Percentiles rank a stretch among this genome's conserved stretches.
These are phyloP conservation scores for Primulina eburnea DNA, from an alignment of 257 asterid species.

Conservation along the genomic window DNA sequence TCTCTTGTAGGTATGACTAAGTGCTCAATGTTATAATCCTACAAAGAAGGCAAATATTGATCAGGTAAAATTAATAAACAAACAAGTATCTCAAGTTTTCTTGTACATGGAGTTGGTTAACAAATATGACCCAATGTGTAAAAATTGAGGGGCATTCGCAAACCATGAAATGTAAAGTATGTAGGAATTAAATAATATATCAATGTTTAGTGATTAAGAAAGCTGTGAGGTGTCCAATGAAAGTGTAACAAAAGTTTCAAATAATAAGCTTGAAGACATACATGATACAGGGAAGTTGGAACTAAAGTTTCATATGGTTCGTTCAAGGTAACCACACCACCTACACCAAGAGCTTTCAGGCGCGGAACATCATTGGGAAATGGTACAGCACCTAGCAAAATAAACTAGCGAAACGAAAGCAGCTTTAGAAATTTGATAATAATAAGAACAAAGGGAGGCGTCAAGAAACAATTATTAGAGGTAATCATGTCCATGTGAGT, in stretches of 20 bases:
- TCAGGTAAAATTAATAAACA: not conserved
- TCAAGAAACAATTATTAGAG: conserved; percentile 7
- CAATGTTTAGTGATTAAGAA: not conserved
- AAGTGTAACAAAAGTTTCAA: not conserved
- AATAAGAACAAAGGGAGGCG: conserved; percentile 5
- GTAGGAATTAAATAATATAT: not conserved
- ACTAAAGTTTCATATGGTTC: conserved; percentile 91
- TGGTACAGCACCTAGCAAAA: conserved; percentile 95
- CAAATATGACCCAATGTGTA: not conserved
- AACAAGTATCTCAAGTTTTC: not conserved
- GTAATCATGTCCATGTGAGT: not conserved
- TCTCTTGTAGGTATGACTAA: conserved; percentile 94
- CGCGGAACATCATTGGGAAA: conserved; percentile 88
- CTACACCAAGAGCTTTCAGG: conserved; percentile 76
- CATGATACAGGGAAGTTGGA: conserved; percentile 66
- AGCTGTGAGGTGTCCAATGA: not conserved
- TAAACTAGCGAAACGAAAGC: conserved; percentile 44
- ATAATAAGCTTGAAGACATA: conserved; percentile 29
- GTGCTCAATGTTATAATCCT: conserved; percentile 75
- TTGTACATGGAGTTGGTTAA: not conserved
- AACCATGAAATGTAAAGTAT: not conserved
- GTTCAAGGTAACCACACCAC: conserved; percentile 86
- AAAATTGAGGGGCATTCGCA: no score
- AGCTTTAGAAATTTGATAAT: not conserved
- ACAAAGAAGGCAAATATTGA: conserved; percentile 22